phyloP scores from a whole-genome alignment of 192 early-diverging fungal genomes.

The Backusella tarrabulga region DNA sequence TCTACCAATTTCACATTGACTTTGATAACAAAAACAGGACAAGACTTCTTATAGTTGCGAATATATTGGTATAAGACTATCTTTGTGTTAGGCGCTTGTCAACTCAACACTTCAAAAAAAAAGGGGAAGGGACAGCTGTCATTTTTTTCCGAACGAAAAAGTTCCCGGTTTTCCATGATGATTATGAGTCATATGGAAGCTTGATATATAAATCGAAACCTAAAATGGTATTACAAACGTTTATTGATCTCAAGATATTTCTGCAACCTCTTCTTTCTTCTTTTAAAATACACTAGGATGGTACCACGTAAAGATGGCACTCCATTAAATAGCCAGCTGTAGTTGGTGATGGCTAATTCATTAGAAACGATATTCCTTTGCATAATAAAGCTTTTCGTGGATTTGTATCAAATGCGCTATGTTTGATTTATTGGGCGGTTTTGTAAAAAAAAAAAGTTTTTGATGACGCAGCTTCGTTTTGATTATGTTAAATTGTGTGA shows the following conservation, averaged over 20 bases:
- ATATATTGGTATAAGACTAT: too few species aligned
- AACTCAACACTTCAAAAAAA: background rate
- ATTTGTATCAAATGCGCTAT: too few species aligned
- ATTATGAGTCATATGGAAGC: background rate
- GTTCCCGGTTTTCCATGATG: background rate
- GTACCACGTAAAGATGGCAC: too few species aligned
- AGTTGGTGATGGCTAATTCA: too few species aligned
- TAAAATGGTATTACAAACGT: background rate
- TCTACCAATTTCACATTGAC: background rate
- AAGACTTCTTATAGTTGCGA: background rate
- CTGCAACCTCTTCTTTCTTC: too few species aligned
- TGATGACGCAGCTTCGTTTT: too few species aligned
- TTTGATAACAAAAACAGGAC: background rate
- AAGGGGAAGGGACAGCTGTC: background rate
- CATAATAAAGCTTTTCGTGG: too few species aligned
- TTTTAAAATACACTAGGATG: background rate
- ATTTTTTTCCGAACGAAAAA: background rate
- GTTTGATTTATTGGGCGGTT: too few species aligned
- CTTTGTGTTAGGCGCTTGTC: background rate
- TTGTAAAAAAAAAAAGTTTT: too few species aligned
- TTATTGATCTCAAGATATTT: background rate
- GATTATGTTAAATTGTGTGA: background rate
- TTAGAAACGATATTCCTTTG: too few species aligned
- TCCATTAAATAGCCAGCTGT: too few species aligned
- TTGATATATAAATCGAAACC: background rate